These are phyloP conservation scores for Boletellus ananiceps DNA, from an alignment of 768 basidiomycete species.

Conservation along the genomic window DNA sequence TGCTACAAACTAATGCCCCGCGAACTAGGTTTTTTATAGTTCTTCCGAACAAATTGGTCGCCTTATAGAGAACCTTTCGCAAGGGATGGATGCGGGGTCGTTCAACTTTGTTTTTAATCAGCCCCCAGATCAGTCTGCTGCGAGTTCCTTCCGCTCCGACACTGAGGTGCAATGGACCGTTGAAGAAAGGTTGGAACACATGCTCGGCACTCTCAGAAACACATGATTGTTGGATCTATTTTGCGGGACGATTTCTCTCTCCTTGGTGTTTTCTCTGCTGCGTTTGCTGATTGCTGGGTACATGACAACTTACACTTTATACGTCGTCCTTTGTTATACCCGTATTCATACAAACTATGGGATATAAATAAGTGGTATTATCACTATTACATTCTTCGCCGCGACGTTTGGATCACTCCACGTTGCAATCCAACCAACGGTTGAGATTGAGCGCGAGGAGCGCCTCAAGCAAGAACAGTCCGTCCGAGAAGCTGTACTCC, in stretches of 20 bases:
- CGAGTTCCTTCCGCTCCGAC: constrained; percentile 60
- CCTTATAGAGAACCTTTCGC: constrained; percentile 78
- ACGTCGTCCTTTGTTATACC: constrained; percentile 21
- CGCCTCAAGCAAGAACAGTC: constrained; percentile 55
- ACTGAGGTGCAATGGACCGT: constrained; percentile 63
- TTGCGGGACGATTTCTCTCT: constrained; percentile 6
- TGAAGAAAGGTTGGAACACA: constrained; percentile 71
- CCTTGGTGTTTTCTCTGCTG: constrained; percentile 6
- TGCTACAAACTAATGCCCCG: constrained; percentile 8
- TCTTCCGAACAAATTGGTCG: constrained; percentile 76
- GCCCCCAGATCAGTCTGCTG: constrained; percentile 48
- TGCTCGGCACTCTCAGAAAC: constrained; percentile 46
- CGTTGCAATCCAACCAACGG: constrained; percentile 65
- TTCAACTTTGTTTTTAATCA: constrained; percentile 65
- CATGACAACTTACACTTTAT: constrained; percentile 8
- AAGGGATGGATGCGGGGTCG: constrained; percentile 76
- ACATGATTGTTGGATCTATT: constrained; percentile 29
- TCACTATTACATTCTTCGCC: constrained; percentile 9
- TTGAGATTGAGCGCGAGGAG: constrained; percentile 66
- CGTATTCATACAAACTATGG: constrained; percentile 31
- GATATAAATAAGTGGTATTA: constrained; percentile 31
- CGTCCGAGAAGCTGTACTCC: constrained; percentile 60
- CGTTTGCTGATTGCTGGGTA: constrained; percentile 16
- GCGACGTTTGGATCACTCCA: constrained; percentile 25
- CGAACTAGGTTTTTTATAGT: constrained; percentile 33